phyloP scores from a whole-genome alignment of 2,329 filamentous ascomycete genomes.

The Colletotrichum gigasporum region DNA sequence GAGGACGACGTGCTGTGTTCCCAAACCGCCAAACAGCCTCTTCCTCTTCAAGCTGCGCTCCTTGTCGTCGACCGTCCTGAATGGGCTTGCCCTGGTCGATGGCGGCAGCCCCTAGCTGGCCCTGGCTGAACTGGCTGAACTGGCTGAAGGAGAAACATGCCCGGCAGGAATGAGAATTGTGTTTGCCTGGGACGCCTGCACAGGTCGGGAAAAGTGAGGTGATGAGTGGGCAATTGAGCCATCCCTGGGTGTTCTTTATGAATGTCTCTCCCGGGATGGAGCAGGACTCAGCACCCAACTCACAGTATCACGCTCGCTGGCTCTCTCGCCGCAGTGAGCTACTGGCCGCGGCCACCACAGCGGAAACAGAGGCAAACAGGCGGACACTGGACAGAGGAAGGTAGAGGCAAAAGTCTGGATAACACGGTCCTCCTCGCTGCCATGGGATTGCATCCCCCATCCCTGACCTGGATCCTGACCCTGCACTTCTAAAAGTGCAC shows the following conservation, averaged over 20 bases:
- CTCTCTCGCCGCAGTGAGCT: no score
- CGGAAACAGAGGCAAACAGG: no score
- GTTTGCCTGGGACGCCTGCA: constrained; percentile 5
- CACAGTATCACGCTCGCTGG: no score
- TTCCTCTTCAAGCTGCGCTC: neutral
- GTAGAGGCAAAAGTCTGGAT: neutral
- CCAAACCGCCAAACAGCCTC: neutral
- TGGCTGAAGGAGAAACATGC: neutral
- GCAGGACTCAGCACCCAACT: no score
- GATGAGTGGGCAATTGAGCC: no score
- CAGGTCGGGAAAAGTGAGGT: neutral
- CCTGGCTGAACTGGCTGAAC: no score
- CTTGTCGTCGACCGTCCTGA: neutral
- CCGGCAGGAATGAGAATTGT: neutral
- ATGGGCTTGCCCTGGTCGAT: neutral
- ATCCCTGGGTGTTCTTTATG: no score
- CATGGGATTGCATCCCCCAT: no score
- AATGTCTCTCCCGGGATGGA: no score
- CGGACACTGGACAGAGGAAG: no score
- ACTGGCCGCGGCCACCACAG: no score
- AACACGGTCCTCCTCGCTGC: constrained; percentile 4
- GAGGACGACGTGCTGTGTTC: no score
- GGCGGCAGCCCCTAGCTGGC: neutral
- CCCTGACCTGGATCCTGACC: constrained; percentile 18
- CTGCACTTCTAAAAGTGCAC: constrained; percentile 9